Base-by-base conservation (phyloP, 768 basidiomycete genomes). In the Inosperma sp. region DNA sequence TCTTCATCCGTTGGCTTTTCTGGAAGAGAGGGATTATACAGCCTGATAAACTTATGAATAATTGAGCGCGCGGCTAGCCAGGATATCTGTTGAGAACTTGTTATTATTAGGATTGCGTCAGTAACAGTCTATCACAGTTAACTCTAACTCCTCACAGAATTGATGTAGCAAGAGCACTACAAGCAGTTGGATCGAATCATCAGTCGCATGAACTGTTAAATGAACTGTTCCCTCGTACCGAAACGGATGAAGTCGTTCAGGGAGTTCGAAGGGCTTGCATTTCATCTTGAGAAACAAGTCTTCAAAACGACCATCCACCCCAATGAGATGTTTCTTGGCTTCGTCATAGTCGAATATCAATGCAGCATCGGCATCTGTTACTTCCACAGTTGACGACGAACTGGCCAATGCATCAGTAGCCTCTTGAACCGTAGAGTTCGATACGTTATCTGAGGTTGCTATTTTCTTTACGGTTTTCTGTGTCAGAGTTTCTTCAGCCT, bases 11-110 rank as follows among this genome's bases (percentile, higher is more conserved):
- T 67, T 31, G 72, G 69, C 51, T 81, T 82, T 65, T 90, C 89
- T 1, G 89, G 86, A 3, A 93, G 68, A 7, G 79, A 72, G 14
- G 81, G 80, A 57, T 91, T 81, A 64, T 81, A 94, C 14, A 94
- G 67, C 21, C 87, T 77, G 43, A 82, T 71, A 66, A 95, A 95
- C 51, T 76, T 81, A 67, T 91, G 86, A 30, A 74, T 82, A 53
- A 95, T 91, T 16, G 88, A 83, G 17, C 87, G 76, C 0, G 93
- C 93, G 9, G 92, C 93, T 36, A 84, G 66, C 88, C 87, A 91
- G 1, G 88, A 90, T 19, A 93, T 88, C 62, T 93, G 88, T 64
- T 88, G 86, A 4, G 79, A 83, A 31, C 85, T 86, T 51, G 4
- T 10, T 27, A 26, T 22, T 27, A 17, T 0, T 19, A 8, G 14